Base-by-base conservation (phyloP, 306 rosid genomes). In the Begonia peltatifolia region DNA sequence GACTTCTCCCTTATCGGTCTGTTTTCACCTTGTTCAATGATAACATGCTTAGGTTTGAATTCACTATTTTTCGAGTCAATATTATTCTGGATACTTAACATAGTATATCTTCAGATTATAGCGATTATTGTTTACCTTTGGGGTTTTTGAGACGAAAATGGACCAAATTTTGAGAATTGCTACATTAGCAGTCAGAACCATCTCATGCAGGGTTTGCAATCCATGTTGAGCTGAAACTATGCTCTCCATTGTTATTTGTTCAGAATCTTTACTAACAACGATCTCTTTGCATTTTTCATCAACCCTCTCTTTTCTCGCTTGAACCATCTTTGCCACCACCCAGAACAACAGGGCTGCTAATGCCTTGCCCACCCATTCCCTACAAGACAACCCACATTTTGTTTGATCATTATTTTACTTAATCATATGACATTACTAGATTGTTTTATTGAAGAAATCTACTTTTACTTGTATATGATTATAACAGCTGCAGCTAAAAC, bases 331-430 rank as follows among this genome's bases (percentile, higher is more conserved):
- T 23, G 50, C 58, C 23, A 79, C 74, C 57, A 77, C 64, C 93
- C 93, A 83, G 15, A 79, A 54, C 55, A 81, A 50, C 63, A 92
- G 58, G 36, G 58, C 68, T 41, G 99, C 86, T 18, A 80, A 23
- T 48, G 83, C 76, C 72, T 79, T 86, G 49, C 99, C 96, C 52
- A 75, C 64, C 94, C 99, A 92, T 70, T 83, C 96, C 88, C 96
- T 92, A 71, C 71, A 63, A 51, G 50, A 46, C 14, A 44, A 3
- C 48, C 4, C 14, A 44, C 38, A 5, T 3, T 0, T 30, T 7
- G 38, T 30, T 30, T 30, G 38, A 30, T 30, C 9, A 30, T 30
- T 20, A 20, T 20, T 20, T 20, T 20, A 20, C 4, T 20, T 20
- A 20, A 3, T 20, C 23, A 20, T 20, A 20, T 20, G 23, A 20